A percentile compares a stretch with the other conserved stretches of the same genome.
These are phyloP conservation scores for Tulasnella sp. DNA, from an alignment of 768 basidiomycete genomes.

Conservation along the genomic window DNA sequence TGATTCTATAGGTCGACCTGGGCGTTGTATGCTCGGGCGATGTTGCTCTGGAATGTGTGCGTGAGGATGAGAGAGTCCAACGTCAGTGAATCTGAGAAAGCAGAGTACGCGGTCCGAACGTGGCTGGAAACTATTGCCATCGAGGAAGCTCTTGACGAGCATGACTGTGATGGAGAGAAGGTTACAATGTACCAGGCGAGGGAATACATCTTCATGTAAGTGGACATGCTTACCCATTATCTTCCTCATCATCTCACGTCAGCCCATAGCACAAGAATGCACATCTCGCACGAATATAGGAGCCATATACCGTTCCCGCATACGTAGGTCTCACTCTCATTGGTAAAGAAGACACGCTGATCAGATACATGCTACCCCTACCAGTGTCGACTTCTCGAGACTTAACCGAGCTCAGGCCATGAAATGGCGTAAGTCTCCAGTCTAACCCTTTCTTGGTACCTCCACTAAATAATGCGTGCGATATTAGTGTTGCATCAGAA, in stretches of 20 bases:
- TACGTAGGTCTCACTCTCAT: not conserved
- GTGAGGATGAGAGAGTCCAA: not conserved
- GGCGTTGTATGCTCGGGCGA: slow-evolving; percentile 8
- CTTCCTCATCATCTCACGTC: not conserved
- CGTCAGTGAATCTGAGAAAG: not conserved
- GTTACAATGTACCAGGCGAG: slow-evolving; percentile 13
- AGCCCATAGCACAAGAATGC: slow-evolving; percentile 8
- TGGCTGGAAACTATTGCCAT: slow-evolving; percentile 15
- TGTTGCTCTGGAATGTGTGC: slow-evolving; percentile 9
- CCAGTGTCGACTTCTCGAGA: slow-evolving; percentile 4
- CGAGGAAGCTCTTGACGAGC: slow-evolving; percentile 12
- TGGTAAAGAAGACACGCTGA: not conserved
- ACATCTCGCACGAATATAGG: not conserved
- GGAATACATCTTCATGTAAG: slow-evolving; percentile 2
- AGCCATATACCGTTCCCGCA: slow-evolving; percentile 3
- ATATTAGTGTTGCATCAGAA: slow-evolving; percentile 8
- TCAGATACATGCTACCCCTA: not conserved
- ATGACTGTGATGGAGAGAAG: slow-evolving; percentile 14
- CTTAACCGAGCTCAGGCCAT: slow-evolving; percentile 8
- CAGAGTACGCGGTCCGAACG: slow-evolving; percentile 13
- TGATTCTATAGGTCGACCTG: slow-evolving; percentile 3
- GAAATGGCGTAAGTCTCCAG: slow-evolving; percentile 14
- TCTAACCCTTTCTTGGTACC: not conserved
- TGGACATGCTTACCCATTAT: not conserved
- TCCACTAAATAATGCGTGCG: not conserved